Evolutionary conservation across 2,329 filamentous ascomycete genomes (phyloP).

Genomic region (Venturia pyrina): DNA sequence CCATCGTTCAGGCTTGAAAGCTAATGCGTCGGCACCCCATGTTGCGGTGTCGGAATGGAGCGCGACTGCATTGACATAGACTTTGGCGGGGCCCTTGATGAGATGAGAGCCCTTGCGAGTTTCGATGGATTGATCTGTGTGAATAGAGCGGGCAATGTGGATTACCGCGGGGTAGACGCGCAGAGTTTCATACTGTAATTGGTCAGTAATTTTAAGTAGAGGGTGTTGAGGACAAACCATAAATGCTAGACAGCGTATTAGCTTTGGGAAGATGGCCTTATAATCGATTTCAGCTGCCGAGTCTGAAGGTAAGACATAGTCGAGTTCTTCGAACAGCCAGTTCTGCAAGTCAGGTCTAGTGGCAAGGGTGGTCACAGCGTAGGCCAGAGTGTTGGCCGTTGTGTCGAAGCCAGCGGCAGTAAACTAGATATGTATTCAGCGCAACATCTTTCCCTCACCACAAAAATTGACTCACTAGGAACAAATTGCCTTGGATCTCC

Average conservation of each 20-base stretch:
- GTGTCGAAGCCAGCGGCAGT: constrained; percentile 11
- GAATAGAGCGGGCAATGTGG: not conserved
- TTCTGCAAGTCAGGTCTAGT: constrained; percentile 6
- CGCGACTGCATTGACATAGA: constrained; percentile 3
- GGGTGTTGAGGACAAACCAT: not conserved
- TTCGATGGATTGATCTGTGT: not conserved
- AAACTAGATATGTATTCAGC: not conserved
- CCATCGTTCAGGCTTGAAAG: constrained; percentile 10
- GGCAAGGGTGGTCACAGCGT: not conserved
- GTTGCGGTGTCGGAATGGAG: constrained; percentile 1
- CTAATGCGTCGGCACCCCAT: constrained; percentile 4
- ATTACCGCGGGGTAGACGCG: constrained; percentile 7
- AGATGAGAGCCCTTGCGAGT: not conserved
- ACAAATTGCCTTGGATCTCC: constrained; percentile 10
- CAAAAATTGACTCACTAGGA: not conserved
- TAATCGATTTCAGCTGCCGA: not conserved
- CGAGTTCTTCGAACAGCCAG: constrained; percentile 9
- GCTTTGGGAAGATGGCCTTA: not conserved
- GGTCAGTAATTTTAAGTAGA: not conserved
- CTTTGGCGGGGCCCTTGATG: not conserved
- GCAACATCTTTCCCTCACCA: too few species aligned
- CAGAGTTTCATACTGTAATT: constrained; percentile 7
- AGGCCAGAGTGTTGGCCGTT: constrained; percentile 9
- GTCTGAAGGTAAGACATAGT: not conserved
- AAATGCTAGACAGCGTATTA: not conserved